Percentiles rank a stretch among this genome's conserved stretches.
Conservation (phyloP, 2,329 filamentous ascomycete genomes). For the Exophiala alcalophila region DNA sequence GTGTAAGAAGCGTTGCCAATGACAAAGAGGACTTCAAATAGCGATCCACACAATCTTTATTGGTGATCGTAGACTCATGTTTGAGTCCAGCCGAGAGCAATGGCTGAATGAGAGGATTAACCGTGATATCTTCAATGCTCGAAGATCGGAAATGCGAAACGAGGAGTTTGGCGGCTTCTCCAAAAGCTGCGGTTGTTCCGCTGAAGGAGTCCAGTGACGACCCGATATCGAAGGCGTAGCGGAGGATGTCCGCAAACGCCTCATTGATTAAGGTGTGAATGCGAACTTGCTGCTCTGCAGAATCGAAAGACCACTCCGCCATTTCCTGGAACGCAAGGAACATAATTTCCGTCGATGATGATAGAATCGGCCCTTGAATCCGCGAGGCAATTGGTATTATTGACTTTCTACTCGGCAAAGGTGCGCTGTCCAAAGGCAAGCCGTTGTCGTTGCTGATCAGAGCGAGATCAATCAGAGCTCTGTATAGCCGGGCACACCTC, state of each 20-base stretch:
- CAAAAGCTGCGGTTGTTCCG: conserved; percentile 62
- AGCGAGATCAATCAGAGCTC: conserved; percentile 71
- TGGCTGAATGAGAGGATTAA: conserved; percentile 72
- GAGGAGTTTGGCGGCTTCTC: conserved; percentile 71
- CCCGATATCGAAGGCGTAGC: conserved; percentile 72
- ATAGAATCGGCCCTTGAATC: conserved; percentile 53
- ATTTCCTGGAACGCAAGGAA: conserved; percentile 85
- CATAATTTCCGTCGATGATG: conserved; percentile 70
- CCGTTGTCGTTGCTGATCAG: conserved; percentile 42
- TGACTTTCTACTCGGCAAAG: conserved; percentile 4
- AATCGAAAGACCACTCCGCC: conserved; percentile 77
- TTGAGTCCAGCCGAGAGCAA: conserved; percentile 58
- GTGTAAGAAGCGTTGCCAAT: conserved; percentile 68
- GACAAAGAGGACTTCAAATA: conserved; percentile 63
- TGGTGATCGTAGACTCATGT: conserved; percentile 32
- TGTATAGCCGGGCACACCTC: conserved; percentile 70
- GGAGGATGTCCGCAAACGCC: conserved; percentile 68
- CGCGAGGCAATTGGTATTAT: conserved; percentile 41
- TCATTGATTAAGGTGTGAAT: conserved; percentile 67
- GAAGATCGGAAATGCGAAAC: conserved; percentile 72
- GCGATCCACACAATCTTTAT: conserved; percentile 53
- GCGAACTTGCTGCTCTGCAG: conserved; percentile 63
- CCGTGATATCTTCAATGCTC: conserved; percentile 66
- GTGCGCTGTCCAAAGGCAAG: background rate
- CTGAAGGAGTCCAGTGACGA: conserved; percentile 49